Evolutionary conservation across 2,329 filamentous ascomycete species (phyloP).

Genomic region (Neonectria ditissima): DNA sequence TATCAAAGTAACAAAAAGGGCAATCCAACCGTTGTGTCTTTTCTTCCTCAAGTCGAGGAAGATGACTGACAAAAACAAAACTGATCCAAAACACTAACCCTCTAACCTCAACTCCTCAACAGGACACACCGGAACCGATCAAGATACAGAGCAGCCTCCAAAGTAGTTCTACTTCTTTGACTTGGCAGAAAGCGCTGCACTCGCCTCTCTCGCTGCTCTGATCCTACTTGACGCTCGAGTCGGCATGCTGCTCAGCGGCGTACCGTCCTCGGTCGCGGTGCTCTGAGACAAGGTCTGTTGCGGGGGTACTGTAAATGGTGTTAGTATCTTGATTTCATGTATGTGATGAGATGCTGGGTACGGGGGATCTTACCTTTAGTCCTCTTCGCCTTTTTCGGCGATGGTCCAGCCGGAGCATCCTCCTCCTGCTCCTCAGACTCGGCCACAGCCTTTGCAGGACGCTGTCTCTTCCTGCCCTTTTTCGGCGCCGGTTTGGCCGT

Average conservation of each 20-base stretch:
- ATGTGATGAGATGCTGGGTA: not conserved
- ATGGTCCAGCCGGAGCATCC: slow-evolving; percentile 14
- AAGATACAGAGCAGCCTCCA: not conserved
- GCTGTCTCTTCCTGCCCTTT: slow-evolving; percentile 7
- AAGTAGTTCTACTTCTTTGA: not conserved
- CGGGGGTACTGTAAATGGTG: not conserved
- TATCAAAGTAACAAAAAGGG: not conserved
- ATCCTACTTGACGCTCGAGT: not conserved
- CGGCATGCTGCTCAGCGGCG: not conserved
- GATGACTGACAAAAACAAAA: not conserved
- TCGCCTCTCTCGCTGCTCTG: not conserved
- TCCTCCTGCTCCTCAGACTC: not conserved
- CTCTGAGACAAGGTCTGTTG: not conserved
- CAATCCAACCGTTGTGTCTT: not conserved
- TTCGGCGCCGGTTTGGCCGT: not conserved
- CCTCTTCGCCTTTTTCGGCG: slow-evolving; percentile 31
- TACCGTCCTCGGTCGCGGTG: not conserved
- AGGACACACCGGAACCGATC: not conserved
- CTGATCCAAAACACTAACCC: not conserved
- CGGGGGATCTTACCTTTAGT: not conserved
- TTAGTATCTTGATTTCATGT: not conserved
- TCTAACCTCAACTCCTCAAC: not conserved
- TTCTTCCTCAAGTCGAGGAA: not conserved
- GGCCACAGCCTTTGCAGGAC: not conserved
- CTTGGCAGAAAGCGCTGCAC: not conserved